Percentiles rank a stretch among this genome's conserved stretches.
Evolutionary conservation across 2,329 filamentous ascomycete genomes (phyloP).

Genomic region (Aotearoamyces nothofagi): DNA sequence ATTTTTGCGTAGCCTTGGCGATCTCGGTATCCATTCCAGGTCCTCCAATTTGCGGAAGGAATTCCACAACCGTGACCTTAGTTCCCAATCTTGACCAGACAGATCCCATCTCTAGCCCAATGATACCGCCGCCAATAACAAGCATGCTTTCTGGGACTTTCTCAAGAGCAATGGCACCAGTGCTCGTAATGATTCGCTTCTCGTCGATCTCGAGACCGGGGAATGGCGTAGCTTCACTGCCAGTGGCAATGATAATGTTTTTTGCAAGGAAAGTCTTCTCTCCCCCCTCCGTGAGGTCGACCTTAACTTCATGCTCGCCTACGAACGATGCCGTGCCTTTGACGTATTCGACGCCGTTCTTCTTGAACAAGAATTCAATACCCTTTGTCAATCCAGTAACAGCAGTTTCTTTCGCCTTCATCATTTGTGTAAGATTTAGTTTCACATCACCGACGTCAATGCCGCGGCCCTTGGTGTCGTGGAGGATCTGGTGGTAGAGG

Average conservation of each 20-base stretch:
- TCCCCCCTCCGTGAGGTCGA: slow-evolving; percentile 80
- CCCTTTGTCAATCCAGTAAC: slow-evolving; percentile 86
- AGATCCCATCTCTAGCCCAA: slow-evolving; percentile 95
- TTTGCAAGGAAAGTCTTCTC: slow-evolving; percentile 78
- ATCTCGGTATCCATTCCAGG: slow-evolving; percentile 96
- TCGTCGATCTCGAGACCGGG: slow-evolving; percentile 92
- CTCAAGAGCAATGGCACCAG: slow-evolving; percentile 76
- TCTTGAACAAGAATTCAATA: slow-evolving; percentile 96
- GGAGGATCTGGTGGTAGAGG: slow-evolving; percentile 90
- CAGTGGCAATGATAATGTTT: slow-evolving; percentile 97
- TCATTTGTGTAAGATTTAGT: slow-evolving; percentile 87
- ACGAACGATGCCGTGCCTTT: slow-evolving; percentile 83
- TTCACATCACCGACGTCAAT: slow-evolving; percentile 97
- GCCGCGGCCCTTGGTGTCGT: slow-evolving; percentile 93
- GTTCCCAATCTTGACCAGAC: slow-evolving; percentile 91
- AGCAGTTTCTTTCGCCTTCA: slow-evolving; percentile 96
- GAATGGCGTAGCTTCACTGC: slow-evolving; percentile 90
- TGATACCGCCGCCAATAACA: slow-evolving; percentile 96
- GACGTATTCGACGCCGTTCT: slow-evolving; percentile 97
- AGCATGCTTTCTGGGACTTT: slow-evolving; percentile 93
- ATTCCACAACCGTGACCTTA: slow-evolving; percentile 96
- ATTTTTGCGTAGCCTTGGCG: slow-evolving; percentile 81
- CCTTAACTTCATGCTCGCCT: slow-evolving; percentile 82
- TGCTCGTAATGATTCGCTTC: slow-evolving; percentile 94
- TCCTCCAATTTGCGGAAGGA: slow-evolving; percentile 88